Evolutionary conservation across 179 eudicot genomes (phyloP).

Genomic region (Nepenthes alata): DNA sequence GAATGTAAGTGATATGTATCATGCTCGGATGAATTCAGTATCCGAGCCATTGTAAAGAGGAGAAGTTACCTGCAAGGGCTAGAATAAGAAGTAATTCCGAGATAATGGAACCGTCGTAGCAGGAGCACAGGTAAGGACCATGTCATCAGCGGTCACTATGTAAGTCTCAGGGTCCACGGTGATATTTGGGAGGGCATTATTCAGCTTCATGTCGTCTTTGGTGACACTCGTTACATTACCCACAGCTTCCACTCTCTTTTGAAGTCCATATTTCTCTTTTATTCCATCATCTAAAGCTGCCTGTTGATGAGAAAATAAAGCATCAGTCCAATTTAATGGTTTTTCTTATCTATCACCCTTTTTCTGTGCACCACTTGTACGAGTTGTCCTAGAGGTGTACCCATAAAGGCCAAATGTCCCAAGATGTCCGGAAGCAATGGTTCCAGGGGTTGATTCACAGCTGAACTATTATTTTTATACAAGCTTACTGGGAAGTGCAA

Average conservation of each 20-base stretch:
- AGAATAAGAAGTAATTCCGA: conserved; percentile 76
- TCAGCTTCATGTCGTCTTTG: conserved; percentile 86
- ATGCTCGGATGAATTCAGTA: too few species aligned
- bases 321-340: neutral
- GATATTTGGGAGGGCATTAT: conserved; percentile 76
- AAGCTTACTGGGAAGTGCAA: too few species aligned
- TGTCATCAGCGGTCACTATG: conserved; percentile 64
- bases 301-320: conserved; percentile 20
- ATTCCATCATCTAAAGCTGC: conserved; percentile 51
- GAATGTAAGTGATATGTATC: too few species aligned
- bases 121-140: conserved; percentile 55
- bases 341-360: neutral
- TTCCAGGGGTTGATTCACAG: too few species aligned
- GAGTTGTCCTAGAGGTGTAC: too few species aligned
- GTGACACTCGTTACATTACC: conserved; percentile 49
- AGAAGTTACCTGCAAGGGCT: conserved; percentile 7
- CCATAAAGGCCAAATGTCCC: too few species aligned
- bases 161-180: conserved; percentile 76
- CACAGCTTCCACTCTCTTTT: conserved; percentile 75
- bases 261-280: conserved; percentile 50
- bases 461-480: too few species aligned
- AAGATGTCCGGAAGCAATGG: too few species aligned
- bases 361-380: too few species aligned
- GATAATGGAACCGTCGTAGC: conserved; percentile 75
- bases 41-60: neutral